Base-by-base conservation (phyloP, 495 filamentous ascomycete genomes). In the Aspergillus sclerotiicarbonarius region DNA sequence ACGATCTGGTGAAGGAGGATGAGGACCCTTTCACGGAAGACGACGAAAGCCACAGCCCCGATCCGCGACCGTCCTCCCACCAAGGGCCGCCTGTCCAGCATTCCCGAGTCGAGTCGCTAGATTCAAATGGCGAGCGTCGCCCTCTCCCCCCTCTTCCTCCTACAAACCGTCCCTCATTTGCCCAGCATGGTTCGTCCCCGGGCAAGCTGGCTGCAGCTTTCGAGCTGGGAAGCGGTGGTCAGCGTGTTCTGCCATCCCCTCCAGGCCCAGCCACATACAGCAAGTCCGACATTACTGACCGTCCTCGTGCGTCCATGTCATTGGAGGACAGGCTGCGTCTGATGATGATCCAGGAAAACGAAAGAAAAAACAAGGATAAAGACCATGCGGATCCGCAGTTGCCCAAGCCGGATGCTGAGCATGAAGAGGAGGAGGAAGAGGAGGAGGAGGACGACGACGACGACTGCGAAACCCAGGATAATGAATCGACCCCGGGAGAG, bases 251-350 rank as follows among this genome's bases (percentile, higher is more conserved):
- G 7, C 89, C 90, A 7, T 79, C 84, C 4, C 86, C 85, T 31
- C 89, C 90, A 8, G 74, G 68, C 4, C 77, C 85, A 25, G 85
- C 86, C 16, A 78, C 82, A 0, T 77, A 81, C 53, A 85, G 78
- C 60, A 91, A 91, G 69, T 76, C 84, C 6, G 90, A 95, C 43
- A 83, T 88, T 51, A 81, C 87, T 6, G 84, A 82, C 25, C 85
- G 89, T 68, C 81, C 80, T 21, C 83, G 83, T 56, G 79, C 80
- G 16, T 86, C 81, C 25, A 89, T 93, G 87, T 80, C 90, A 4
- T 75, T 96, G 5, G 90, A 96, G 64, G 91, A 96, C 52, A 79
- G 90, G 29, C 79, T 96, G 29, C 83, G 83, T 58, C 81, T 94
- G 29, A 92, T 95, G 90, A 89, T 90, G 85, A 79, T 91, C 37